Conservation (phyloP, 2,329 filamentous ascomycete genomes). For the Lasiodiplodia citricola region DNA sequence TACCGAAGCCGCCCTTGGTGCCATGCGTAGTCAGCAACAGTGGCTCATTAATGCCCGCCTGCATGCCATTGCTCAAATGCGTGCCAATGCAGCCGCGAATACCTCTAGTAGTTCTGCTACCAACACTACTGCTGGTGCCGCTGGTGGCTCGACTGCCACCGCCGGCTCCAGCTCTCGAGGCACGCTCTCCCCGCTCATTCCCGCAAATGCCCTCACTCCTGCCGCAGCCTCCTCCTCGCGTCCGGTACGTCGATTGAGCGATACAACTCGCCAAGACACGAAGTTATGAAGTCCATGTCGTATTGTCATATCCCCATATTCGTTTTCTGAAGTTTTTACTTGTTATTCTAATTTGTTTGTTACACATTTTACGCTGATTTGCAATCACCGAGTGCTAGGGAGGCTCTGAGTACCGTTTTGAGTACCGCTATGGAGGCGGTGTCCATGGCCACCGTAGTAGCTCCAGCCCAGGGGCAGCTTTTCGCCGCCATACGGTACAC, state of each 20-base stretch:
- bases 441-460: not conserved
- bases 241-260: conserved; percentile 22
- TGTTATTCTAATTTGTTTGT: not conserved
- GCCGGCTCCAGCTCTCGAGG: conserved; percentile 5
- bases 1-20: conserved; percentile 53
- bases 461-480: not conserved
- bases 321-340: not conserved
- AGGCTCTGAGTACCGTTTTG: not conserved
- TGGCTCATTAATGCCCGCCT: conserved; percentile 26
- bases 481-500: not conserved
- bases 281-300: conserved; percentile 20
- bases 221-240: conserved; percentile 7
- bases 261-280: conserved; percentile 22
- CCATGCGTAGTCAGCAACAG: conserved; percentile 25
- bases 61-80: conserved; percentile 24
- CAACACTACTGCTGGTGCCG: conserved; percentile 9
- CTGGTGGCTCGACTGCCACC: not conserved
- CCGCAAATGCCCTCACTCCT: not conserved
- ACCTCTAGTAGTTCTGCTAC: not conserved
- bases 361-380: conserved; percentile 1
- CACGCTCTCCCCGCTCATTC: not conserved
- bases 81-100: conserved; percentile 12
- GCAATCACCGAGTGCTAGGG: not conserved
- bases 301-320: not conserved
- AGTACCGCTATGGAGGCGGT: not conserved